Evolutionary conservation across 345 rosid genomes (phyloP), one percentile per base, ranked within the genome.

Genomic region (Brassica cretica): DNA sequence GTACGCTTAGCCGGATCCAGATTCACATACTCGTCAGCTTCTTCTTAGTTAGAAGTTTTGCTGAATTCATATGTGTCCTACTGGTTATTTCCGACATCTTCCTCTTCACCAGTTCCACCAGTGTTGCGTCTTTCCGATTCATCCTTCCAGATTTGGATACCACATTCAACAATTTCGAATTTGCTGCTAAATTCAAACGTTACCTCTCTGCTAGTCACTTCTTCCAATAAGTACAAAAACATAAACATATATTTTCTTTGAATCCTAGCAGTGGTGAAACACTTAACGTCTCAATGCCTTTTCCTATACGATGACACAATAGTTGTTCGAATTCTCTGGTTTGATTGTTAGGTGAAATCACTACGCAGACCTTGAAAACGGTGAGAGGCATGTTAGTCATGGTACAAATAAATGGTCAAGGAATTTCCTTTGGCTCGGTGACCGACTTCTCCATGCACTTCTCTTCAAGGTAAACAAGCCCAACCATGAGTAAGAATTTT

Each of bases 51-150:
- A 0, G 53, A 58, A 56, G n/a, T 32, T 71, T 58, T 4, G 12
- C 51, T 55, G 74, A 33, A 33, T 11, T 55, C 74, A 51, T 51
- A 27, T 27, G 61, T 5, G 29, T 51, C 72, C 44, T 29, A 35
- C 72, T 68, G 73, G 29, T 68, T 49, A 49, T 46, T 15, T 24
- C 15, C 9, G 27, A 33, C 73, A 16, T 69, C 44, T 53, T 68
- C 72, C n/a, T 51, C 72, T 0, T 29, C 19, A 46, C 39, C 72
- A 66, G 12, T 12, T 65, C 30, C 16, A 2, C 44, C 67, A 63
- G n/a, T 63, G 67, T 37, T 66, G 53, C 11, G 6, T 66, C n/a
- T 66, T 44, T 67, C 58, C 8, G 59, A 14, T 68, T 51, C 15
- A 6, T 68, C 61, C 25, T 51, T 29, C 61, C 61, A 68, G 15